Evolutionary conservation across 768 basidiomycete species (phyloP).

Genomic region (Naganishia vishniacii): DNA sequence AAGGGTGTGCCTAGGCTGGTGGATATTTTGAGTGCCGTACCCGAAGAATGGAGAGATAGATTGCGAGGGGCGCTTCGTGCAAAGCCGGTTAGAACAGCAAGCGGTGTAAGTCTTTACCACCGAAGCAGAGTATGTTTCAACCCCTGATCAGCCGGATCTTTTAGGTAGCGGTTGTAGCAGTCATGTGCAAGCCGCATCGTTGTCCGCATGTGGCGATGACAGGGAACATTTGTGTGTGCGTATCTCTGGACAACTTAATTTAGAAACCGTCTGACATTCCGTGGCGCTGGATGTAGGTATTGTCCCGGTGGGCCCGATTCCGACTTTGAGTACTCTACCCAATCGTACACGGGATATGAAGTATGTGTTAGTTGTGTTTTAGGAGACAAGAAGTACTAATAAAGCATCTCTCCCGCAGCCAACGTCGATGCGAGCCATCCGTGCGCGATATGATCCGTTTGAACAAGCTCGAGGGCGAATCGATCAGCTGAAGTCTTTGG

Average conservation of each 20-base stretch:
- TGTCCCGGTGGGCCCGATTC: slow-evolving; percentile 99
- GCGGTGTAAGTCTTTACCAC: slow-evolving; percentile 62
- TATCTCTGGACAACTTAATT: slow-evolving; percentile 22
- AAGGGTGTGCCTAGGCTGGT: slow-evolving; percentile 86
- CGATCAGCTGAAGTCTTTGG: slow-evolving; percentile 90
- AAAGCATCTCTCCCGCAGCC: slow-evolving; percentile 75
- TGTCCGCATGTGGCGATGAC: slow-evolving; percentile 99
- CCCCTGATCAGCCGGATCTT: background rate
- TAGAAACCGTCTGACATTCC: slow-evolving; percentile 11
- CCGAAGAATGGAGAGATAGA: slow-evolving; percentile 91
- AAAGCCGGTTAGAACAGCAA: slow-evolving; percentile 90
- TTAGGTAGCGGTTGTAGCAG: slow-evolving; percentile 97
- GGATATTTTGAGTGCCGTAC: slow-evolving; percentile 96
- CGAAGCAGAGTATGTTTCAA: background rate
- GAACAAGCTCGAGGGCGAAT: slow-evolving; percentile 93
- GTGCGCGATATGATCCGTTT: slow-evolving; percentile 92
- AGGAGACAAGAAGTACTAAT: too few relatives aligned
- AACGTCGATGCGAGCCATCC: slow-evolving; percentile 97
- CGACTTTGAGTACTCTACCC: slow-evolving; percentile 98
- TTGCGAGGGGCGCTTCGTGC: slow-evolving; percentile 83
- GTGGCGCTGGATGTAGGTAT: too few relatives aligned
- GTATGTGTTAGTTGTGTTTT: too few relatives aligned
- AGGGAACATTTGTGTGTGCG: slow-evolving; percentile 96
- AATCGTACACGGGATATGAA: slow-evolving; percentile 51
- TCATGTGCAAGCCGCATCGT: slow-evolving; percentile 99